These are phyloP conservation scores for Lactuca saligna DNA, from an alignment of 129 eudicot species.

Conservation along the genomic window DNA sequence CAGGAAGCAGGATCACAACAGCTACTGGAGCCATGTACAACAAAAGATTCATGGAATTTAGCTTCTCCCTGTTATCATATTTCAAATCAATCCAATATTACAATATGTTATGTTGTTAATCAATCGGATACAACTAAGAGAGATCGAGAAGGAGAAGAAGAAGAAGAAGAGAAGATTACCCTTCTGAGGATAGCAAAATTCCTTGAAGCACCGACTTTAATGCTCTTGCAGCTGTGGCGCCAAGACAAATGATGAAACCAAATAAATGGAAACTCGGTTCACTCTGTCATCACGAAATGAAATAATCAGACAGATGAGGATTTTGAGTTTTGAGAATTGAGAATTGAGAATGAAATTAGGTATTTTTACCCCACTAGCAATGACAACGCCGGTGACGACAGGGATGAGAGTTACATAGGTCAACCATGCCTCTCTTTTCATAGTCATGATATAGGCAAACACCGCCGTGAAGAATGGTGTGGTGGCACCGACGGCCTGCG, in stretches of 20 bases:
- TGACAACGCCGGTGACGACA: constrained; percentile 41
- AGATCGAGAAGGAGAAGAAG: background rate
- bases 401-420: constrained; percentile 37
- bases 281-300: constrained; percentile 18
- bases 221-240: constrained; percentile 50
- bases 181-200: constrained; percentile 43
- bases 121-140: background rate
- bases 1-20: constrained; percentile 49
- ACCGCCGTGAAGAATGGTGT: constrained; percentile 51
- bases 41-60: constrained; percentile 56
- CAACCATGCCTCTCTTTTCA: constrained; percentile 43
- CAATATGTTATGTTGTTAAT: constrained; percentile 1
- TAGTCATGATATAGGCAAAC: constrained; percentile 43
- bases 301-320: background rate
- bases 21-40: constrained; percentile 66
- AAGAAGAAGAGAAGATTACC: constrained; percentile 21
- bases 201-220: constrained; percentile 45
- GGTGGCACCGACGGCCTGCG: constrained; percentile 48
- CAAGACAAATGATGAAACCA: constrained; percentile 48
- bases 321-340: too few relatives aligned
- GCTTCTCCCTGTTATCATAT: constrained; percentile 37
- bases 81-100: background rate
- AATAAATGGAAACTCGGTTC: constrained; percentile 55
- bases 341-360: background rate
- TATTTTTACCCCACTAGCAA: constrained; percentile 41